Base-by-base conservation (phyloP, 441 rosid genomes). In the Dalechampia spathulata region DNA sequence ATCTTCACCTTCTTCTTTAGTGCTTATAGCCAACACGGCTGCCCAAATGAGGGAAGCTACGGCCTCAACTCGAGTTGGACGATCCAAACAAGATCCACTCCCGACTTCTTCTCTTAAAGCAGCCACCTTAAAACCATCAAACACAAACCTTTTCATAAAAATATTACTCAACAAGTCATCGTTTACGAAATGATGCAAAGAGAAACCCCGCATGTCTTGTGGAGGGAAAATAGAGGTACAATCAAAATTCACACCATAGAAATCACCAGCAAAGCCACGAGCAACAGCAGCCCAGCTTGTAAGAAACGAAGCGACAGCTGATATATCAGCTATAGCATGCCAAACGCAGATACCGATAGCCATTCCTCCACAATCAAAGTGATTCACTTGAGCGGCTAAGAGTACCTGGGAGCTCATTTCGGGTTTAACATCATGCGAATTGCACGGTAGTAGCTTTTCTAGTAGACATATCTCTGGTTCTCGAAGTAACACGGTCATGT, bases 31-130 rank as follows among this genome's bases (percentile, higher is more conserved):
- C 19, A 42, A 9, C 56, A 60, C 44, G 4, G 71, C 42, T 6
- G 52, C 55, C 78, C 70, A 74, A 27, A 72, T 52, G 27, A 69
- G 62, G 0, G 76, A 53, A 0, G 67, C 61, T 37, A 79, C 59
- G 0, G 76, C 66, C 46, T 79, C 75, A 2, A 73, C 63, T 1
- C 72, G 66, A 0, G 80, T 36, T 13, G 80, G 80, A 0, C 10
- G 16, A 28, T 30, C 34, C n/a, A n/a, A n/a, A n/a, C n/a, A n/a
- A n/a, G n/a, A n/a, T n/a, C n/a, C n/a, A n/a, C n/a, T 55, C 1
- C 56, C 48, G 0, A 66, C 36, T 57, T 55, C 59, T 39, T 14
- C 39, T 42, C 49, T 66, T 1, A 73, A 36, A 49, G 61, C 55
- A 8, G 58, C 55, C 2, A 76, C 14, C 45, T 47, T 60, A 11